Conservation (phyloP, 495 filamentous ascomycete species). For the Podospora australis region DNA sequence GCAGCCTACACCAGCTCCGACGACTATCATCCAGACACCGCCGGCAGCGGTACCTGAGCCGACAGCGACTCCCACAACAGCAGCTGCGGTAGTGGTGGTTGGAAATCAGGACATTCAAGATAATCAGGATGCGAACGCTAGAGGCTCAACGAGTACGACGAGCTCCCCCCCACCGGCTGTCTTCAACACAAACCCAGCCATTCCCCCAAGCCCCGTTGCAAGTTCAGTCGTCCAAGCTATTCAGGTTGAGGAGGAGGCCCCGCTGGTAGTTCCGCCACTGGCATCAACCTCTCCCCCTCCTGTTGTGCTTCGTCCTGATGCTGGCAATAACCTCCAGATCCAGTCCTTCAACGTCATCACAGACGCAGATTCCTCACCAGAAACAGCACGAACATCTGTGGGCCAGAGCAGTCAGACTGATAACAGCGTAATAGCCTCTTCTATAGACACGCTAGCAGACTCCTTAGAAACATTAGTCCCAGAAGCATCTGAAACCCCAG, state of each 20-base stretch:
- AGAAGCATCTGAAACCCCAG: slow-evolving; percentile 9
- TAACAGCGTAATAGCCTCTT: slow-evolving; percentile 24
- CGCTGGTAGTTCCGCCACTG: background rate
- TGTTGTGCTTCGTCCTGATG: slow-evolving; percentile 6
- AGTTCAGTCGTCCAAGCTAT: slow-evolving; percentile 8
- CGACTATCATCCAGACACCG: slow-evolving; percentile 7
- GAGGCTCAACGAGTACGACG: slow-evolving; percentile 28
- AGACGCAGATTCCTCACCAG: slow-evolving; percentile 14
- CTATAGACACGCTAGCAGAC: slow-evolving; percentile 13
- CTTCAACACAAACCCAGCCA: slow-evolving; percentile 14
- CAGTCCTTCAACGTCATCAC: slow-evolving; percentile 20
- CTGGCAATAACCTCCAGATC: slow-evolving; percentile 18
- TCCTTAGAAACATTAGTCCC: slow-evolving; percentile 7
- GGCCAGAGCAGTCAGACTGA: slow-evolving; percentile 29
- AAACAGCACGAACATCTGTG: slow-evolving; percentile 14
- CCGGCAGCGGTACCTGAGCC: slow-evolving; percentile 9
- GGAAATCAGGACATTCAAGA: slow-evolving; percentile 8
- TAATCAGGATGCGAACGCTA: slow-evolving; percentile 9
- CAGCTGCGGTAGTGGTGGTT: slow-evolving; percentile 11
- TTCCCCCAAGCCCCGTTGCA: slow-evolving; percentile 1
- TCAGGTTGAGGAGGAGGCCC: slow-evolving; percentile 11
- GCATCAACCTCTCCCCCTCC: slow-evolving; percentile 8
- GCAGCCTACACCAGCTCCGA: slow-evolving; percentile 11
- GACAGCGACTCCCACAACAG: slow-evolving; percentile 15
- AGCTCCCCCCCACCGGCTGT: slow-evolving; percentile 22